Conservation (phyloP, 176 grass and related monocot genomes). For the Eragrostis curvula region DNA sequence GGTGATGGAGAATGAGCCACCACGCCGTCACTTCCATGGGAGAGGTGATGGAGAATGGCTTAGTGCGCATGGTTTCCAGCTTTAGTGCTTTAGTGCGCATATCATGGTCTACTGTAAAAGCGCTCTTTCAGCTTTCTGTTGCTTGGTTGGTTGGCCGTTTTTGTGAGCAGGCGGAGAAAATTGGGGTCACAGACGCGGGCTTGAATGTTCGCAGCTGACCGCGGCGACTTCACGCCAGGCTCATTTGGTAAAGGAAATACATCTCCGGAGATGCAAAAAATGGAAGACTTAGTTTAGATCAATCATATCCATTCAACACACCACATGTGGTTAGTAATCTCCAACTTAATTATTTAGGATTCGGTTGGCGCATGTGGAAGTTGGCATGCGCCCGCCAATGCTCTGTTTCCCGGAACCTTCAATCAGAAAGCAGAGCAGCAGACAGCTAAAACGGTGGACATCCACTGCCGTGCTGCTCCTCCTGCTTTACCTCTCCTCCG, state of each 20-base stretch:
- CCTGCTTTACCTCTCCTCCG: background rate
- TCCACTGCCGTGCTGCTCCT: background rate
- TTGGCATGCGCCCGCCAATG: too few relatives aligned
- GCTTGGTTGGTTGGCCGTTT: background rate
- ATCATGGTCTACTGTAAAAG: too few relatives aligned
- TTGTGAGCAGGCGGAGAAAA: background rate
- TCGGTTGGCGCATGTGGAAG: too few relatives aligned
- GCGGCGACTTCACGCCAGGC: background rate
- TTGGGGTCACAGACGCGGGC: background rate
- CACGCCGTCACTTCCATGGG: too few relatives aligned
- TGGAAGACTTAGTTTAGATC: background rate
- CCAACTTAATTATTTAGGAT: background rate
- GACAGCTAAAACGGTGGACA: background rate
- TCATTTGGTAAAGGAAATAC: background rate
- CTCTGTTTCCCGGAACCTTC: background rate
- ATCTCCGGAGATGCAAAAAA: background rate
- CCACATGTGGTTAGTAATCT: background rate
- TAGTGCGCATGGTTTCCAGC: background rate
- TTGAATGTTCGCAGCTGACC: background rate
- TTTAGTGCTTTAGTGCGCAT: too few relatives aligned
- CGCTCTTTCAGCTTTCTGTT: background rate
- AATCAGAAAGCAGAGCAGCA: background rate
- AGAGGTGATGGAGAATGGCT: too few relatives aligned
- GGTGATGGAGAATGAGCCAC: background rate
- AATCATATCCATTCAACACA: too few relatives aligned